Conservation (phyloP, 495 filamentous ascomycete species). For the Daldinia bambusicola region DNA sequence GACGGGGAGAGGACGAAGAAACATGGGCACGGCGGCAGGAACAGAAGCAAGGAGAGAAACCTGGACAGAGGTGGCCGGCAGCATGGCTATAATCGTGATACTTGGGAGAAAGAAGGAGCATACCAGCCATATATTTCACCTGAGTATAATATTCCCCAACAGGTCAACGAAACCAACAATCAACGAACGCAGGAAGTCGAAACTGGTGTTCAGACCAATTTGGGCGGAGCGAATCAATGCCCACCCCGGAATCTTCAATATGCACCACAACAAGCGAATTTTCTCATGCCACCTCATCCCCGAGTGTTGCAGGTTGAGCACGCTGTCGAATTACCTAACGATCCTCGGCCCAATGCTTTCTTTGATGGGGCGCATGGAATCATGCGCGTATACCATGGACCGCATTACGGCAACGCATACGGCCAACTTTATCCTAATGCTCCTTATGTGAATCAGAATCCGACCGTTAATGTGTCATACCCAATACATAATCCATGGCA, state of each 20-base stretch:
- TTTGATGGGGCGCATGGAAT: slow-evolving; percentile 53
- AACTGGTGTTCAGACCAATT: too few species aligned
- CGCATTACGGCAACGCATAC: slow-evolving; percentile 57
- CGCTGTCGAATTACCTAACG: slow-evolving; percentile 51
- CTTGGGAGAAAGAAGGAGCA: slow-evolving; percentile 1
- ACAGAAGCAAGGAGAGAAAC: background rate
- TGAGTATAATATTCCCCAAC: background rate
- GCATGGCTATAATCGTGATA: slow-evolving; percentile 6
- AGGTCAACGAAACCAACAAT: background rate
- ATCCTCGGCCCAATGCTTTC: slow-evolving; percentile 63
- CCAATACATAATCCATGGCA: slow-evolving; percentile 44
- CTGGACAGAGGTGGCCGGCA: slow-evolving; percentile 4
- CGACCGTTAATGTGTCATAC: slow-evolving; percentile 40
- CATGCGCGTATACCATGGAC: slow-evolving; percentile 62
- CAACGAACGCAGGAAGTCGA: background rate
- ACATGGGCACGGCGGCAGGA: slow-evolving; percentile 21
- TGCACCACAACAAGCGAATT: slow-evolving; percentile 34
- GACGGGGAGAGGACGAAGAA: slow-evolving; percentile 10
- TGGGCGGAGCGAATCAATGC: background rate
- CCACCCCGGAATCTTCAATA: slow-evolving; percentile 2
- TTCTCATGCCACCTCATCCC: slow-evolving; percentile 51
- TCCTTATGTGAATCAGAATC: slow-evolving; percentile 18
- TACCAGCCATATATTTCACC: background rate
- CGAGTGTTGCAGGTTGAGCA: slow-evolving; percentile 58
- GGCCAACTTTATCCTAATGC: slow-evolving; percentile 44